Evolutionary conservation across 208 protist species (phyloP), one percentile per base, ranked within the genome.

Genomic region (Trypanosomatidae sp.): DNA sequence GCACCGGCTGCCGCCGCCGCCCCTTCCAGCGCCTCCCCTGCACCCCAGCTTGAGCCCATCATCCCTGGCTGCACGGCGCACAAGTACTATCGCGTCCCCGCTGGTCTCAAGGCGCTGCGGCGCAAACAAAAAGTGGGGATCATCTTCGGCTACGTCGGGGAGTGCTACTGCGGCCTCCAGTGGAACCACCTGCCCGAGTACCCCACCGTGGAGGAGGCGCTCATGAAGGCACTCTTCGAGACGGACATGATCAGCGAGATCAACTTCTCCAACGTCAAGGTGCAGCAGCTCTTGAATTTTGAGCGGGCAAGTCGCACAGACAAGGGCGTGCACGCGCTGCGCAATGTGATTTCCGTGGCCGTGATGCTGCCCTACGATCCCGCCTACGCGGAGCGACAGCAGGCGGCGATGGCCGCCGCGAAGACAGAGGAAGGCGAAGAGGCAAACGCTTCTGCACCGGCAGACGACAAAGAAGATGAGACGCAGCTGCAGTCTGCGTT

Each of bases 281-380:
- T 94, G 59, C 88, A 93, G 64, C 89, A 95, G 84, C 90, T 94
- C 36, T 74, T 99, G 8, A 90, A 94, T 73, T 99, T 97, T 85
- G 87, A 97, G 72, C 89, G 98, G 39, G 89, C 92, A 12, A 98
- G 97, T 30, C 93, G 98, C 62, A 99, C 98, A 1, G 98, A 99
- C 80, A 98, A 98, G 74, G 97, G 97, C 53, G 98, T 99, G 22
- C 93, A 97, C 73, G 98, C 98, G 46, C 74, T 95, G 55, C 86
- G 95, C 65, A 98, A 99, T 73, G 83, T 99, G 2, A 85, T 99
- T 49, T 97, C 93, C 7, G 74, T 97, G 30, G 92, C 94, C 33
- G 33, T 97, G 3, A 88, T 95, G 88, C 76, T 95, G 19, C 88
- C 92, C 13, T 93, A 93, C 65, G 77, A 84, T 47, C 85, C 87